A percentile compares a stretch with the other conserved stretches of the same genome.
These are phyloP conservation scores for Acacia pycnantha DNA, from an alignment of 331 rosid genomes.

Conservation along the genomic window DNA sequence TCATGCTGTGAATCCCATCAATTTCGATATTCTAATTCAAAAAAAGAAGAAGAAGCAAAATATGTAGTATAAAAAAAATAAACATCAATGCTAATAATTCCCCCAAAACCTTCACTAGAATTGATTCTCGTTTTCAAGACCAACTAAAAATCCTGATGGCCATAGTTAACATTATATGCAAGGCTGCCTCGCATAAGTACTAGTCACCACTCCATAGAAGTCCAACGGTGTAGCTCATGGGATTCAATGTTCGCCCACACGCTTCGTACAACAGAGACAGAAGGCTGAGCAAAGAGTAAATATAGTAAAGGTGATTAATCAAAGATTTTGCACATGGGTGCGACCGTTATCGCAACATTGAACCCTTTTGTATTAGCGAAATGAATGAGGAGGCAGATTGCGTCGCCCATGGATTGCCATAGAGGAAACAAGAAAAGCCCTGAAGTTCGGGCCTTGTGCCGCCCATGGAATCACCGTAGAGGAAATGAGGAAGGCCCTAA, in stretches of 20 bases:
- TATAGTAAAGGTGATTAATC: too few relatives aligned
- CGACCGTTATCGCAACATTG: constrained; percentile 67
- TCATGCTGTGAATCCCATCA: too few relatives aligned
- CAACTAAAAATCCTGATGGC: too few relatives aligned
- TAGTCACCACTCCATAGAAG: constrained; percentile 56
- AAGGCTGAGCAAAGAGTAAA: constrained; percentile 27
- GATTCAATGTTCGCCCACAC: constrained; percentile 67
- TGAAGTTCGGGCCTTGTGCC: constrained; percentile 22
- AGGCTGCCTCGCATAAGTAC: constrained; percentile 62
- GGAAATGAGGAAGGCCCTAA: constrained; percentile 54
- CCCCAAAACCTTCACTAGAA: too few relatives aligned
- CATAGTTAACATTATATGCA: constrained; percentile 2
- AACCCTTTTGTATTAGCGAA: constrained; percentile 52
- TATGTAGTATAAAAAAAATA: too few relatives aligned
- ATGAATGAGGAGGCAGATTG: constrained; percentile 64
- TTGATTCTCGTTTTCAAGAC: too few relatives aligned
- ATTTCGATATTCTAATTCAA: too few relatives aligned
- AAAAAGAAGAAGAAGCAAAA: too few relatives aligned
- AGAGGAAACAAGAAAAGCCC: constrained; percentile 50
- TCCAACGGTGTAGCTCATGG: constrained; percentile 69
- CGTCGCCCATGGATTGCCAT: constrained; percentile 96
- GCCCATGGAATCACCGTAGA: background rate
- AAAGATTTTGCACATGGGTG: constrained; percentile 89
- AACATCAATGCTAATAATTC: too few relatives aligned
- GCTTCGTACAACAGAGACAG: constrained; percentile 59